A percentile compares a stretch with the other conserved stretches of the same genome.
Conservation (phyloP, 1,284 basidiomycete genomes). For the Fistulina hepatica region DNA sequence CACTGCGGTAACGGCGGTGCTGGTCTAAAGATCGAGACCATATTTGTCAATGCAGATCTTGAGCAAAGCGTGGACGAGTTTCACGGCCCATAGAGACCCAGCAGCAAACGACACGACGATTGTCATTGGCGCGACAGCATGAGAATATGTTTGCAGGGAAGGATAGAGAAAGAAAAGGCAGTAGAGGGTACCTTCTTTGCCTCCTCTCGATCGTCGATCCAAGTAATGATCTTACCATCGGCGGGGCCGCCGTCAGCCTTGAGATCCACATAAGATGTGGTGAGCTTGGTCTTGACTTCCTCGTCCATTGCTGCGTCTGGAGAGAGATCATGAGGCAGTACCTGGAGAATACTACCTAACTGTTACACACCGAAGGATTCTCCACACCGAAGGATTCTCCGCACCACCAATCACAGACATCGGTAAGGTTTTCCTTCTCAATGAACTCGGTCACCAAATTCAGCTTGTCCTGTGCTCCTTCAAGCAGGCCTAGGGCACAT, state of each 20-base stretch:
- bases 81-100: constrained; percentile 19
- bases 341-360: not conserved
- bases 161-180: too few species aligned
- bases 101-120: too few species aligned
- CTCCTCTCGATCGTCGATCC: constrained; percentile 16
- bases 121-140: too few species aligned
- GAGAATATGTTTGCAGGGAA: too few species aligned
- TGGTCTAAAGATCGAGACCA: constrained; percentile 20
- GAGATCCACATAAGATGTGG: constrained; percentile 16
- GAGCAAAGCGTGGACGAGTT: constrained; percentile 18
- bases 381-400: constrained; percentile 16
- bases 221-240: constrained; percentile 18
- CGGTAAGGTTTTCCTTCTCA: constrained; percentile 19
- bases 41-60: constrained; percentile 18
- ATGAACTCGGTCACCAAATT: constrained; percentile 16
- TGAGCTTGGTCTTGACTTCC: constrained; percentile 12
- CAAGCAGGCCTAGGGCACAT: not conserved
- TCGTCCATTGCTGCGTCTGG: constrained; percentile 19
- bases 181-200: constrained; percentile 17
- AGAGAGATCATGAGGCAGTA: too few species aligned
- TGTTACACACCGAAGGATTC: too few species aligned
- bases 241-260: constrained; percentile 18
- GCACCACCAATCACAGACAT: constrained; percentile 23
- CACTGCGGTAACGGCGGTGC: constrained; percentile 15
- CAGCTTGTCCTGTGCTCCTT: constrained; percentile 16